These are phyloP conservation scores for Xeromyces bisporus DNA, from an alignment of 495 filamentous ascomycete species.

Conservation along the genomic window DNA sequence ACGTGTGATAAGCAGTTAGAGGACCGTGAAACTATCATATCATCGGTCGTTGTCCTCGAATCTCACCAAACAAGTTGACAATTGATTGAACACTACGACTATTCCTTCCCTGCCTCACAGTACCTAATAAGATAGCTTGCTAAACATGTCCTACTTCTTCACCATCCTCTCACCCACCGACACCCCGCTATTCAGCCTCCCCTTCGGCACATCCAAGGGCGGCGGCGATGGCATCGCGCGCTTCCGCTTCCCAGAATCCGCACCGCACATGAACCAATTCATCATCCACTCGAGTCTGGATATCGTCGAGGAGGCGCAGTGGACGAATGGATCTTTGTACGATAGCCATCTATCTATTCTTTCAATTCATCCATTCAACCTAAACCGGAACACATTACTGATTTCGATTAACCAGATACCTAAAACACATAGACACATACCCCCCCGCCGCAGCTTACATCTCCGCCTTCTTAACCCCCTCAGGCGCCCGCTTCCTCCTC, in stretches of 20 bases:
- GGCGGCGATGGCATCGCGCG: slow-evolving; percentile 82
- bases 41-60: not conserved
- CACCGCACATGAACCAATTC: slow-evolving; percentile 91
- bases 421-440: slow-evolving; percentile 89
- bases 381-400: not conserved
- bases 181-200: slow-evolving; percentile 85
- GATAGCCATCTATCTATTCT: slow-evolving; percentile 4
- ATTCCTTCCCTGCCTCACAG: not conserved
- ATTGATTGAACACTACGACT: too few relatives aligned
- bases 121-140: slow-evolving; percentile 2
- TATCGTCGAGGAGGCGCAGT: slow-evolving; percentile 89
- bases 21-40: too few relatives aligned
- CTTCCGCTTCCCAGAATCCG: slow-evolving; percentile 59
- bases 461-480: slow-evolving; percentile 71
- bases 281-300: slow-evolving; percentile 84
- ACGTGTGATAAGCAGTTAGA: too few relatives aligned
- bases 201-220: slow-evolving; percentile 88
- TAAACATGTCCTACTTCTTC: slow-evolving; percentile 87
- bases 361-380: slow-evolving; percentile 5
- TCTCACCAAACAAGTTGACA: not conserved
- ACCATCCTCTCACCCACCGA: slow-evolving; percentile 86
- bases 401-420: slow-evolving; percentile 43
- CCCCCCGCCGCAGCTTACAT: slow-evolving; percentile 63
- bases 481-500: slow-evolving; percentile 62
- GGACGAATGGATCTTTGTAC: slow-evolving; percentile 66